phyloP scores from a whole-genome alignment of 164 flowering plant genomes.

The Dillenia turbinata region DNA sequence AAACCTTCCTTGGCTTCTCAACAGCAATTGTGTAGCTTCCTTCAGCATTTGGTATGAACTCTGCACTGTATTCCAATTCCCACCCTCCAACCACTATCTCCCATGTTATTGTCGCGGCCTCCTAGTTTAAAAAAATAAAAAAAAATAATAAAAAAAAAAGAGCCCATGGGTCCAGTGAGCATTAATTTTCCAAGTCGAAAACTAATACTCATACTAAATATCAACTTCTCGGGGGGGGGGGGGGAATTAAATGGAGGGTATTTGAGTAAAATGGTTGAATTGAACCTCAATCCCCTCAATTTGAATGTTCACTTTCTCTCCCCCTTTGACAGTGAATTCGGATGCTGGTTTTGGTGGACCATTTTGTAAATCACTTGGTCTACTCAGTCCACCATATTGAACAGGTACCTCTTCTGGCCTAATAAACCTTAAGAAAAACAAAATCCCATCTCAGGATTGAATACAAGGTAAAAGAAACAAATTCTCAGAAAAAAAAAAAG shows the following conservation, averaged over 20 bases:
- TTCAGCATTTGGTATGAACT: slow-evolving; percentile 66
- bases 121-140: slow-evolving; percentile 27
- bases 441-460: slow-evolving; percentile 1
- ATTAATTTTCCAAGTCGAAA: no score
- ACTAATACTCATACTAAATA: no score
- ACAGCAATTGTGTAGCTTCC: slow-evolving; percentile 81
- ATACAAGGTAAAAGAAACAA: not conserved
- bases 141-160: not conserved
- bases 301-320: slow-evolving; percentile 94
- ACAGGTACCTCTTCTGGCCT: slow-evolving; percentile 88
- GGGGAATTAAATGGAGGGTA: not conserved
- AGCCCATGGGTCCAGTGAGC: not conserved
- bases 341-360: slow-evolving; percentile 92
- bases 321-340: slow-evolving; percentile 88
- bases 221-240: no score
- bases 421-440: slow-evolving; percentile 44
- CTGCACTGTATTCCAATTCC: slow-evolving; percentile 94
- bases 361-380: slow-evolving; percentile 50
- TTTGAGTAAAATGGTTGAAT: not conserved
- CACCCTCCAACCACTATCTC: slow-evolving; percentile 96
- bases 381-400: slow-evolving; percentile 86
- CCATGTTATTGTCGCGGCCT: slow-evolving; percentile 87
- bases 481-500: not conserved
- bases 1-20: slow-evolving; percentile 54
- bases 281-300: slow-evolving; percentile 95